Conservation (phyloP, 495 filamentous ascomycete species). For the Jackrogersella multiformis region DNA sequence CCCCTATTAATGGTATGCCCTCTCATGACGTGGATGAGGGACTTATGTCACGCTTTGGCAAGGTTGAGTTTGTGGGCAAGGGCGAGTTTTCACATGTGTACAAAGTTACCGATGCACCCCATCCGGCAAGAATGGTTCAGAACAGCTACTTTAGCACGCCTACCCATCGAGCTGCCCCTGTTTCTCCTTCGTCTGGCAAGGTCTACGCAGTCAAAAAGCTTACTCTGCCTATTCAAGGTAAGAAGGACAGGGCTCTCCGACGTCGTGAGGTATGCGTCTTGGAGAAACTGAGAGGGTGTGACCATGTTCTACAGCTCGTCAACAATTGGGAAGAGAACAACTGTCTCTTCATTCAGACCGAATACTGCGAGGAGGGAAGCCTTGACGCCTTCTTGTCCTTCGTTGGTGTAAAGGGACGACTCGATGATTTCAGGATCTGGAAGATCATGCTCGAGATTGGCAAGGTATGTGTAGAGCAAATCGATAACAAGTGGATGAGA, state of each 20-base stretch:
- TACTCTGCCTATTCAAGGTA: slow-evolving; percentile 76
- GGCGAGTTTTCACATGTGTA: slow-evolving; percentile 96
- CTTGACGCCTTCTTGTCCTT: slow-evolving; percentile 81
- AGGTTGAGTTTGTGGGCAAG: slow-evolving; percentile 77
- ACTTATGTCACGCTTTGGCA: slow-evolving; percentile 76
- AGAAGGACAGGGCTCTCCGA: slow-evolving; percentile 77
- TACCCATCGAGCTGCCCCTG: slow-evolving; percentile 50
- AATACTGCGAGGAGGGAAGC: slow-evolving; percentile 93
- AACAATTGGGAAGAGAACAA: slow-evolving; percentile 84
- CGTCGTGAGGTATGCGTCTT: slow-evolving; percentile 83
- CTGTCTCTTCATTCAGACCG: slow-evolving; percentile 94
- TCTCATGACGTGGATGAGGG: slow-evolving; percentile 71
- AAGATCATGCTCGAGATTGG: slow-evolving; percentile 89
- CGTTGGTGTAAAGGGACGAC: slow-evolving; percentile 79
- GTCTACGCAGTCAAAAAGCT: slow-evolving; percentile 96
- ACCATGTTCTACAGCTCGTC: slow-evolving; percentile 83
- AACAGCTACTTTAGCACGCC: slow-evolving; percentile 42
- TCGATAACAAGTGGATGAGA: neutral
- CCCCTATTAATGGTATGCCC: slow-evolving; percentile 52
- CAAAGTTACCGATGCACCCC: slow-evolving; percentile 65
- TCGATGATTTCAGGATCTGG: slow-evolving; percentile 98
- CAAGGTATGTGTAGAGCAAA: slow-evolving; percentile 63
- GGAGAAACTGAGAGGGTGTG: slow-evolving; percentile 72
- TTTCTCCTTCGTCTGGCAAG: slow-evolving; percentile 51
- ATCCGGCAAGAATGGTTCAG: slow-evolving; percentile 37